Percentiles rank a stretch among this genome's conserved stretches.
Conservation (phyloP, 192 early-diverging fungal genomes). For the Mortierella hygrophila region DNA sequence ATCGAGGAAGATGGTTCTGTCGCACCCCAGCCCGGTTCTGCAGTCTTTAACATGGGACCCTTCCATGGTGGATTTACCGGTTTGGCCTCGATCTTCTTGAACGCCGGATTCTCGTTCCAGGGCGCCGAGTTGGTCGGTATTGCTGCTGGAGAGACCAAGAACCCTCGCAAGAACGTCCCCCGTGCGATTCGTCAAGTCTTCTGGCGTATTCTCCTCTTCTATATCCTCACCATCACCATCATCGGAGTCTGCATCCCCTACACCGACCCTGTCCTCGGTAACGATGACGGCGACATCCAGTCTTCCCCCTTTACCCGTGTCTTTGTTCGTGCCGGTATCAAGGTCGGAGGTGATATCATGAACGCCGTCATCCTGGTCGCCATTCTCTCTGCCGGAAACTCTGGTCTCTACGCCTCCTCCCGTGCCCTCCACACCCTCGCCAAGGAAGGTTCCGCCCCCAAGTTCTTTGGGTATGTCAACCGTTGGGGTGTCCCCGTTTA, state of each 20-base stretch:
- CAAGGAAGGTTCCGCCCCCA: constrained; percentile 80
- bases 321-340: constrained; percentile 69
- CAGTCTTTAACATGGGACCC: constrained; percentile 62
- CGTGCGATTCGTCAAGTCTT: constrained; percentile 78
- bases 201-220: constrained; percentile 90
- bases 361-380: constrained; percentile 75
- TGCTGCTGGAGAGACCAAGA: constrained; percentile 86
- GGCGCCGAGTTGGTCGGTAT: constrained; percentile 90
- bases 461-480: constrained; percentile 66
- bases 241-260: constrained; percentile 84
- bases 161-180: constrained; percentile 79
- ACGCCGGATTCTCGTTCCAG: constrained; percentile 84
- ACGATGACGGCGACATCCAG: constrained; percentile 58
- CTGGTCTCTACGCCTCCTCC: constrained; percentile 84
- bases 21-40: constrained; percentile 54
- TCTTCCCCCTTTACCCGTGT: constrained; percentile 76
- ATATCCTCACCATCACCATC: constrained; percentile 80
- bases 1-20: constrained; percentile 63
- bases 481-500: constrained; percentile 70
- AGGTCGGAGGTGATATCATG: constrained; percentile 71
- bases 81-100: constrained; percentile 71
- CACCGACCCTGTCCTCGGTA: constrained; percentile 66
- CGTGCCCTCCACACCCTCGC: constrained; percentile 82
- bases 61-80: constrained; percentile 73
- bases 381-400: constrained; percentile 67